These are phyloP conservation scores for Candida adriatica DNA, from an alignment of 805 yeast genomes.

Conservation along the genomic window DNA sequence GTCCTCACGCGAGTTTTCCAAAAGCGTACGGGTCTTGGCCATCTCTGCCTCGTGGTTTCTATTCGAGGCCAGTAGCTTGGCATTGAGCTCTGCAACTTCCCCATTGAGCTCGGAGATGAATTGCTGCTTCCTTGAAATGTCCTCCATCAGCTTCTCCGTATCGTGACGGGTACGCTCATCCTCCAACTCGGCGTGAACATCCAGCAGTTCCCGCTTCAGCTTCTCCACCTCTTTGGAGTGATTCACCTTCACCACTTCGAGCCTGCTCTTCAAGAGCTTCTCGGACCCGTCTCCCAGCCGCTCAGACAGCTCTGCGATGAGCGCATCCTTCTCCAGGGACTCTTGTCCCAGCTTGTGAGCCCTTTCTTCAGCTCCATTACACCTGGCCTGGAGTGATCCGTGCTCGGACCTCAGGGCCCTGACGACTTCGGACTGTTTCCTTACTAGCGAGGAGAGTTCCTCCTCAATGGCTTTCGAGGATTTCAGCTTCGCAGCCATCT, in stretches of 20 bases:
- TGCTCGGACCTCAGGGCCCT: constrained; percentile 13
- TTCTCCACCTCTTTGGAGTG: constrained; percentile 19
- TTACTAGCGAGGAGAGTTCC: constrained; percentile 11
- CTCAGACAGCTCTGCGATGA: constrained; percentile 1
- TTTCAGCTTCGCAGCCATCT: constrained; percentile 3
- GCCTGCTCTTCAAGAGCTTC: constrained; percentile 17
- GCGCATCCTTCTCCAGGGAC: constrained; percentile 10
- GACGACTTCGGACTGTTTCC: constrained; percentile 13
- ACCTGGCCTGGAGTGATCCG: constrained; percentile 8
- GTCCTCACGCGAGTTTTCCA: constrained; percentile 13
- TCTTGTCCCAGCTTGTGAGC: constrained; percentile 13
- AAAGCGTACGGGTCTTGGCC: constrained; percentile 7
- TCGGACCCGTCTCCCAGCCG: constrained; percentile 14
- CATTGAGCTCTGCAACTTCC: constrained; percentile 13
- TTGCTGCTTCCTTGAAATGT: constrained; percentile 8
- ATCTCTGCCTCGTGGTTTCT: constrained; percentile 11
- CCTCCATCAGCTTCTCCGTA: constrained; percentile 9
- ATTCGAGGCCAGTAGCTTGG: constrained; percentile 7
- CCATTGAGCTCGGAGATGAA: constrained; percentile 14
- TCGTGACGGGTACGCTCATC: constrained; percentile 1
- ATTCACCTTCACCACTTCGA: constrained; percentile 16
- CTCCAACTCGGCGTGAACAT: constrained; percentile 6
- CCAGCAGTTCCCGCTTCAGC: constrained; percentile 12
- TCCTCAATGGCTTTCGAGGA: constrained; percentile 12
- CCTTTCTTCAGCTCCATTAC: constrained; percentile 9